Evolutionary conservation across 2,329 filamentous ascomycete genomes (phyloP).

Genomic region (Daldinia sp.): DNA sequence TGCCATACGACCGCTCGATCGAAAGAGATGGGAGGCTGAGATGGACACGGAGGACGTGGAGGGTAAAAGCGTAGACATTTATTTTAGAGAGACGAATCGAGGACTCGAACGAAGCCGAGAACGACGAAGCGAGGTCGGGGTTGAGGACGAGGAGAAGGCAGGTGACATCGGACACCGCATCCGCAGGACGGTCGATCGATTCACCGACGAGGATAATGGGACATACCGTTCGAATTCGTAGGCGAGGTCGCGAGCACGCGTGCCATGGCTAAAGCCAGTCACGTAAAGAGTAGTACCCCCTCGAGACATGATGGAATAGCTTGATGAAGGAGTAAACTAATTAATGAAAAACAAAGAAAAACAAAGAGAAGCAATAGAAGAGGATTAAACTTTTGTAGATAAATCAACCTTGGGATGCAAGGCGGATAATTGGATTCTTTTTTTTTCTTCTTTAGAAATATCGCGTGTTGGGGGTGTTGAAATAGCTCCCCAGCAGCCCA

Average conservation of each 20-base stretch:
- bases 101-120: constrained; percentile 49
- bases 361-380: neutral
- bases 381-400: neutral
- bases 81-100: constrained; percentile 51
- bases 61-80: constrained; percentile 42
- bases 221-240: constrained; percentile 99
- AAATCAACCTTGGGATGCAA: constrained; percentile 27
- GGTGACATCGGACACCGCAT: constrained; percentile 54
- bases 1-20: constrained; percentile 57
- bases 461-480: constrained; percentile 28
- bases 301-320: constrained; percentile 86
- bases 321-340: constrained; percentile 11
- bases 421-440: constrained; percentile 16
- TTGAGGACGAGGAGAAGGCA: constrained; percentile 48
- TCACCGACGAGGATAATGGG: constrained; percentile 63
- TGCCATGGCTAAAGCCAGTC: constrained; percentile 98
- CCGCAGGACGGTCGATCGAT: constrained; percentile 56
- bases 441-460: constrained; percentile 10
- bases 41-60: constrained; percentile 46
- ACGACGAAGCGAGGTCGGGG: constrained; percentile 46
- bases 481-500: constrained; percentile 22
- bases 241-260: constrained; percentile 97
- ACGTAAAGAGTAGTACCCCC: constrained; percentile 95
- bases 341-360: constrained; percentile 11
- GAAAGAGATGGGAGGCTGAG: constrained; percentile 51